These are phyloP conservation scores for Cercospora nicotianae DNA, from an alignment of 2,329 filamentous ascomycete species.

Conservation along the genomic window DNA sequence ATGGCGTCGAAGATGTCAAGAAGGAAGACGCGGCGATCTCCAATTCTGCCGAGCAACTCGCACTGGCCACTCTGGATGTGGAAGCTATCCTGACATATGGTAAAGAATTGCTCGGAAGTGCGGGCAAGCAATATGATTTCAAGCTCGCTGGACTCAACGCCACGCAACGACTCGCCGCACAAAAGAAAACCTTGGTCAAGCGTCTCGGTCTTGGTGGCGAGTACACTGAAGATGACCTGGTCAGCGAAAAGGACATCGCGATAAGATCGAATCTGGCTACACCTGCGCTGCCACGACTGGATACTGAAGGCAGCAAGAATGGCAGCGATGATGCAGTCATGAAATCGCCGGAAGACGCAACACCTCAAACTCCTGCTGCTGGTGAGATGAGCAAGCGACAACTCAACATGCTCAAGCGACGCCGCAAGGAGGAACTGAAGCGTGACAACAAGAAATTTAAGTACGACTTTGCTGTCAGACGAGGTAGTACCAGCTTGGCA, in stretches of 20 bases:
- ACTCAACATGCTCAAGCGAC: constrained; percentile 90
- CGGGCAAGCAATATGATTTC: constrained; percentile 80
- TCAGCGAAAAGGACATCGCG: constrained; percentile 64
- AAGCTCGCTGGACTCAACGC: constrained; percentile 79
- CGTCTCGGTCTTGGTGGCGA: constrained; percentile 83
- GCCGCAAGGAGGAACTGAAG: constrained; percentile 86
- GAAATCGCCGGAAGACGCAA: constrained; percentile 36
- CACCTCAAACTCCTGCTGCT: constrained; percentile 34
- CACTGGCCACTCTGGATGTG: constrained; percentile 74
- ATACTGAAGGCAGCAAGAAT: constrained; percentile 53
- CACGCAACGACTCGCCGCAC: constrained; percentile 74
- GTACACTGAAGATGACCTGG: constrained; percentile 79
- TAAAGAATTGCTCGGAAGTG: constrained; percentile 77
- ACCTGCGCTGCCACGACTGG: constrained; percentile 48
- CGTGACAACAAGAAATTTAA: constrained; percentile 76
- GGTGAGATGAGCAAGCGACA: constrained; percentile 80
- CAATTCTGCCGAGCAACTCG: constrained; percentile 58
- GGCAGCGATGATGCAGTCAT: constrained; percentile 27
- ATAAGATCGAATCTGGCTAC: constrained; percentile 42
- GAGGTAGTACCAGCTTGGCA: constrained; percentile 62
- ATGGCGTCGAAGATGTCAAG: constrained; percentile 51
- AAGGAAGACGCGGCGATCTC: constrained; percentile 51
- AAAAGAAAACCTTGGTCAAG: constrained; percentile 82
- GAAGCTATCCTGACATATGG: constrained; percentile 78
- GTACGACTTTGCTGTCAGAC: constrained; percentile 74